Evolutionary conservation across 768 basidiomycete species (phyloP).

Genomic region (Russula lepida): DNA sequence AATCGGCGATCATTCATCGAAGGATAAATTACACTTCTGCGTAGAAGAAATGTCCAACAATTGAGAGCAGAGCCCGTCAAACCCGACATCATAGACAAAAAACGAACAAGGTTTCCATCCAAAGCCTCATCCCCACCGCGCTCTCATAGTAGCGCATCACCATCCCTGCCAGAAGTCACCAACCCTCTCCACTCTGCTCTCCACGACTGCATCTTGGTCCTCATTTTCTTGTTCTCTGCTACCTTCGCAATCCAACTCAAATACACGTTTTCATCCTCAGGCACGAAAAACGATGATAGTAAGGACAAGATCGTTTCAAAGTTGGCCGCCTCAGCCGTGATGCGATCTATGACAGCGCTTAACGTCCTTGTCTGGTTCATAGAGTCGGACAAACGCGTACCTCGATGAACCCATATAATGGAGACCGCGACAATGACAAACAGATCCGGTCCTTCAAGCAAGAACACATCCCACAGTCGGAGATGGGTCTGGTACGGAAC

Average conservation of each 20-base stretch:
- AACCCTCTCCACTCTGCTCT: conserved; percentile 70
- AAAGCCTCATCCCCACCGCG: neutral
- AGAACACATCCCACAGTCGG: conserved; percentile 89
- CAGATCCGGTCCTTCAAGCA: conserved; percentile 84
- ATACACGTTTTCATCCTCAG: conserved; percentile 79
- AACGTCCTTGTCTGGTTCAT: neutral
- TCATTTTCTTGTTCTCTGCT: conserved; percentile 54
- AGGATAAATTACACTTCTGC: conserved; percentile 12
- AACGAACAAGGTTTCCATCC: neutral
- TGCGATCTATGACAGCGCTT: conserved; percentile 50
- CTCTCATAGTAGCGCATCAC: conserved; percentile 46
- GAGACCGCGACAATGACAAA: conserved; percentile 80
- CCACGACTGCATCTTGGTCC: conserved; percentile 66
- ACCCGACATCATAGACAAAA: neutral
- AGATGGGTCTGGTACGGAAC: conserved; percentile 94
- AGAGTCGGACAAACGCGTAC: conserved; percentile 37
- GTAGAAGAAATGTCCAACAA: neutral
- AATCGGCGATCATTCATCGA: neutral
- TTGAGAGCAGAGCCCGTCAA: neutral
- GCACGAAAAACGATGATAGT: conserved; percentile 90
- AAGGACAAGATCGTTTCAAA: conserved; percentile 91
- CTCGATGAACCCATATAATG: conserved; percentile 86
- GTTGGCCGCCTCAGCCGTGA: conserved; percentile 64
- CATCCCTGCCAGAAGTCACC: conserved; percentile 56
- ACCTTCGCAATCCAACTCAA: conserved; percentile 71